Evolutionary conservation across 2,329 filamentous ascomycete genomes (phyloP).

Genomic region (Pestalotiopsis sp.): DNA sequence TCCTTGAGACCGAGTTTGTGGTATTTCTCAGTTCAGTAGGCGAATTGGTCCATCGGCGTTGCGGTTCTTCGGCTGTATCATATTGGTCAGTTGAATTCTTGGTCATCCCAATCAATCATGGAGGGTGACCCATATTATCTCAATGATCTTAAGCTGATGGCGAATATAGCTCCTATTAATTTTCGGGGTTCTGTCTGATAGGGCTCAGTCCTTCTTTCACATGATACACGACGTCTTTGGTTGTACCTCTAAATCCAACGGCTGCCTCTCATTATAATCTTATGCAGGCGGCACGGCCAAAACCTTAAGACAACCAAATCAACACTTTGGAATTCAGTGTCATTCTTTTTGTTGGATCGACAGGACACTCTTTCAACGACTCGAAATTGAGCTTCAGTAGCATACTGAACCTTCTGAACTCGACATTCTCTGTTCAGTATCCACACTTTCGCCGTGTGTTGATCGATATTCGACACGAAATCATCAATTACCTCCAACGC

Average conservation of each 20-base stretch:
- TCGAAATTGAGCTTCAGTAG: neutral
- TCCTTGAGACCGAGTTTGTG: slow-evolving; percentile 23
- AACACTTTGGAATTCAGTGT: neutral
- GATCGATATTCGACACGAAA: no score
- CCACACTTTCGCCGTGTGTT: neutral
- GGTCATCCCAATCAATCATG: slow-evolving; percentile 26
- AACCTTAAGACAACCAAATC: neutral
- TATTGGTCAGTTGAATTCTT: slow-evolving; percentile 43
- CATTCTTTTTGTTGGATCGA: neutral
- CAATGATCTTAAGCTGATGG: slow-evolving; percentile 24
- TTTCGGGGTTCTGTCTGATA: neutral
- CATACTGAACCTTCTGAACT: neutral
- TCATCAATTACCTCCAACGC: neutral
- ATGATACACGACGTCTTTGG: neutral
- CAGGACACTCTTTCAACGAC: neutral
- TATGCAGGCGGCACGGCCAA: neutral
- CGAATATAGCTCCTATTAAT: slow-evolving; percentile 16
- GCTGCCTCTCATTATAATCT: neutral
- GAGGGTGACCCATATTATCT: slow-evolving; percentile 17
- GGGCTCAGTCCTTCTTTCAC: neutral
- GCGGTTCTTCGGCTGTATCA: slow-evolving; percentile 38
- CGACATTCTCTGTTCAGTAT: neutral
- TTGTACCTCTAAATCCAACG: neutral
- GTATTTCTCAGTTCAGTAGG: slow-evolving; percentile 22
- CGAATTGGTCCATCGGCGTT: slow-evolving; percentile 29